phyloP scores from a whole-genome alignment of 2,329 filamentous ascomycete genomes.

The Mollisia scopiformis region DNA sequence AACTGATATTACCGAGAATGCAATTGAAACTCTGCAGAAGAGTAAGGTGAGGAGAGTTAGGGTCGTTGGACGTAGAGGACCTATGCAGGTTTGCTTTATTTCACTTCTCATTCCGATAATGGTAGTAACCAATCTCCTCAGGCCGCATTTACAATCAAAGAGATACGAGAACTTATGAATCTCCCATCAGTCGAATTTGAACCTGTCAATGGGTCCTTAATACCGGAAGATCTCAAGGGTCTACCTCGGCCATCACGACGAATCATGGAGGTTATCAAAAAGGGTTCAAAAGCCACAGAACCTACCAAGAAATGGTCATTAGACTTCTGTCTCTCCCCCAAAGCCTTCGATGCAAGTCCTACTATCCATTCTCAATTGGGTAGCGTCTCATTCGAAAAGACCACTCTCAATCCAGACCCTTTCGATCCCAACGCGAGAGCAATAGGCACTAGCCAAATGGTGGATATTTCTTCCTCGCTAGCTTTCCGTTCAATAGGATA shows the following conservation, averaged over 20 bases:
- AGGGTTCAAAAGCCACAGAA: conserved; percentile 62
- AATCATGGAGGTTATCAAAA: conserved; percentile 78
- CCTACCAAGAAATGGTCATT: conserved; percentile 76
- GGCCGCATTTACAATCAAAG: conserved; percentile 95
- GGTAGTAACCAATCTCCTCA: conserved; percentile 38
- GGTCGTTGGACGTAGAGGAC: conserved; percentile 87
- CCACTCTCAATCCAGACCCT: conserved; percentile 54
- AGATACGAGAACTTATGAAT: conserved; percentile 84
- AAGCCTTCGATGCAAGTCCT: conserved; percentile 55
- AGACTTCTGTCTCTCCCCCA: conserved; percentile 82
- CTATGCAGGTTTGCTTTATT: conserved; percentile 68
- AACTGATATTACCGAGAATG: conserved; percentile 89
- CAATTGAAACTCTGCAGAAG: conserved; percentile 70
- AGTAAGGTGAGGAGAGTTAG: conserved; percentile 80
- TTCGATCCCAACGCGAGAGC: conserved; percentile 56
- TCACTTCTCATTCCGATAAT: not conserved
- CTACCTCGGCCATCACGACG: conserved; percentile 77
- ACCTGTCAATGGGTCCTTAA: conserved; percentile 64
- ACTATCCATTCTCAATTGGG: conserved; percentile 55
- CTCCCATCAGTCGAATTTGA: conserved; percentile 73
- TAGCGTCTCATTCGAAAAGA: conserved; percentile 69
- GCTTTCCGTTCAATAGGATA: conserved; percentile 97
- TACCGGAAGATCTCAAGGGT: conserved; percentile 68
- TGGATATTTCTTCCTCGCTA: conserved; percentile 64
- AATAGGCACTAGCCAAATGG: conserved; percentile 50